Conservation (phyloP, 176 grass and related monocot genomes). For the Tillandsia leiboldiana region DNA sequence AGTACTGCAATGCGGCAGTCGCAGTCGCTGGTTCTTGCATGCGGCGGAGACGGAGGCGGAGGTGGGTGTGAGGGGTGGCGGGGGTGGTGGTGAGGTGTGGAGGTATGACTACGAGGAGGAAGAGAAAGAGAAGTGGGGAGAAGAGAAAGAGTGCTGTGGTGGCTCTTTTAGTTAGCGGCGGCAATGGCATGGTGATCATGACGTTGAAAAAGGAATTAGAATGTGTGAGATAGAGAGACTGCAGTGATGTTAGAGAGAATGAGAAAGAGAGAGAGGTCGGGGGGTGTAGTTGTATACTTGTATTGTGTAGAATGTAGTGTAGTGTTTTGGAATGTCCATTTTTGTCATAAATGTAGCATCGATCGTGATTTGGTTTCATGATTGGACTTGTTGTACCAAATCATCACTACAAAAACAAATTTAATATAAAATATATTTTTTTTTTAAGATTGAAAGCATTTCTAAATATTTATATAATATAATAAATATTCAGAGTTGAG, state of each 20-base stretch:
- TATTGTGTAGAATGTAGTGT: too few species aligned
- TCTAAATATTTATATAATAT: too few species aligned
- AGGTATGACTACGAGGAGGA: neutral
- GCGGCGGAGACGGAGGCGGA: neutral
- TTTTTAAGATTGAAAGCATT: too few species aligned
- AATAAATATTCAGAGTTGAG: too few species aligned
- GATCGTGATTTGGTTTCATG: too few species aligned
- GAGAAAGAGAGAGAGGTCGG: slow-evolving; percentile 12
- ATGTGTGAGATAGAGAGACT: neutral
- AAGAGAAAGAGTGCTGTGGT: neutral
- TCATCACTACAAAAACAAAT: too few species aligned
- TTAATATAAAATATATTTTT: too few species aligned
- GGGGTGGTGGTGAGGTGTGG: neutral
- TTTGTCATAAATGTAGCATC: too few species aligned
- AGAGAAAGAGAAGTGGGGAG: neutral
- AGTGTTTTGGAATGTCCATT: too few species aligned
- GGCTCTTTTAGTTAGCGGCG: neutral
- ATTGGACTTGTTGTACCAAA: too few species aligned
- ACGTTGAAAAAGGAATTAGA: neutral
- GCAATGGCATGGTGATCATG: neutral
- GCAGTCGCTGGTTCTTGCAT: neutral
- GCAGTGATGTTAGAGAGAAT: slow-evolving; percentile 16
- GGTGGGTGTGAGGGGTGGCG: neutral
- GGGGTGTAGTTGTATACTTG: neutral
- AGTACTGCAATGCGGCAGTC: slow-evolving; percentile 39